A percentile compares a stretch with the other conserved stretches of the same genome.
These are phyloP conservation scores for Xanthoceras sorbifolium DNA, from an alignment of 345 rosid species.

Conservation along the genomic window DNA sequence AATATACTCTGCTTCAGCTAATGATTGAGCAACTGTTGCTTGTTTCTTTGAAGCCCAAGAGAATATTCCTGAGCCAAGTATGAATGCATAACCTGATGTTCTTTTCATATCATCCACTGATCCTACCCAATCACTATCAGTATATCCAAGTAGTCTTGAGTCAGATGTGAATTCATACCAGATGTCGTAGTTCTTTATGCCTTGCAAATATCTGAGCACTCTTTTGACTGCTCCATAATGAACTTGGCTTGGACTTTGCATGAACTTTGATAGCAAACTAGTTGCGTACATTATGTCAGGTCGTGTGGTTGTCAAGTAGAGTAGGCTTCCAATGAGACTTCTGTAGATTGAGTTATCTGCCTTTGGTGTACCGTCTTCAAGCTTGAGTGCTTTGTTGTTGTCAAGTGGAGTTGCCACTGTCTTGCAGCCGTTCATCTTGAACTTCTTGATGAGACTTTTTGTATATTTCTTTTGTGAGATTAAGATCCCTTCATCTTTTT, in stretches of 20 bases:
- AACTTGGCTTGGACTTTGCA: background rate
- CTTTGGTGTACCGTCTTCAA: background rate
- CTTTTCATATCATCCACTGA: background rate
- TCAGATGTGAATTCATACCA: too few species aligned
- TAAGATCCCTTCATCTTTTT: too few species aligned
- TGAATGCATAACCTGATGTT: background rate
- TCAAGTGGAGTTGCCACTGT: too few species aligned
- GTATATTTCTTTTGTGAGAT: too few species aligned
- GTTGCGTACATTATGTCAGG: background rate
- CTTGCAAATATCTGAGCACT: background rate
- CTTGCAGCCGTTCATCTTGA: too few species aligned
- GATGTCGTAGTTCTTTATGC: background rate
- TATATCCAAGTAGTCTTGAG: background rate
- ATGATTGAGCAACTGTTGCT: too few species aligned
- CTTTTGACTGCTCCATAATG: background rate
- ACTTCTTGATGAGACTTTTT: too few species aligned
- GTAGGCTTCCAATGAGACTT: background rate
- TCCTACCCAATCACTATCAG: background rate
- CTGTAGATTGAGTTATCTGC: background rate
- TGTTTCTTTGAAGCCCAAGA: too few species aligned
- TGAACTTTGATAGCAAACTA: background rate
- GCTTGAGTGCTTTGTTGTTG: too few species aligned
- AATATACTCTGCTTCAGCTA: too few species aligned
- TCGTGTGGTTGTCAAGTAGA: background rate
- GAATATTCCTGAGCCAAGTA: too few species aligned